Percentiles rank a stretch among this genome's conserved stretches.
Conservation (phyloP, 75 land plant genomes). For the Pinus taeda region DNA sequence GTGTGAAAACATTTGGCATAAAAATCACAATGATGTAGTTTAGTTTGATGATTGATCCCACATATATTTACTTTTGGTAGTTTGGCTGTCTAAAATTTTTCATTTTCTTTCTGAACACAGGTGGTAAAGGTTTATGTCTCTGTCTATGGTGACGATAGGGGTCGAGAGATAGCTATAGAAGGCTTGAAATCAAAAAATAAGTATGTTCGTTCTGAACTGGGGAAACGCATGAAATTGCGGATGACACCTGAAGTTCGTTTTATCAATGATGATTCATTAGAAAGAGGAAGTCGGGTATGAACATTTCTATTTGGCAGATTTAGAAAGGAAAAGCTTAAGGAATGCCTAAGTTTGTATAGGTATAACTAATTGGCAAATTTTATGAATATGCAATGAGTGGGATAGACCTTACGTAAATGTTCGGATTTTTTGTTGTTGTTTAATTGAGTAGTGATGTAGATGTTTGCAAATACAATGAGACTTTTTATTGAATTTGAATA, state of each 20-base stretch:
- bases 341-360: not conserved
- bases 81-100: not conserved
- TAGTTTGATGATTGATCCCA: not conserved
- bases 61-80: not conserved
- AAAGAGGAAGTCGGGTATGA: conserved; percentile 91
- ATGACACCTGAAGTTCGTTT: conserved; percentile 95
- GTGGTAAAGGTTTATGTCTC: conserved; percentile 96
- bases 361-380: not conserved
- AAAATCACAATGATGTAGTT: not conserved
- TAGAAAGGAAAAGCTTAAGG: not conserved
- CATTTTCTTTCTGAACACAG: conserved; percentile 23
- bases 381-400: not conserved
- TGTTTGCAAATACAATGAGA: not conserved
- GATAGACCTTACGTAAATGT: not conserved
- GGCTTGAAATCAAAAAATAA: conserved; percentile 86
- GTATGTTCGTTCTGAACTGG: conserved; percentile 80
- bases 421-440: not conserved
- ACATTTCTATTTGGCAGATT: not conserved
- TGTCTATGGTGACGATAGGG: conserved; percentile 88
- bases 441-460: not conserved
- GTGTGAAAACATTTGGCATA: not conserved
- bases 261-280: conserved; percentile 88
- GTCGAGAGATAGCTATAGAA: conserved; percentile 81
- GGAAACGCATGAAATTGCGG: conserved; percentile 83
- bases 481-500: not conserved